A percentile compares a stretch with the other conserved stretches of the same genome.
phyloP scores from a whole-genome alignment of 2,329 filamentous ascomycete species.

The Penicillium sp. region DNA sequence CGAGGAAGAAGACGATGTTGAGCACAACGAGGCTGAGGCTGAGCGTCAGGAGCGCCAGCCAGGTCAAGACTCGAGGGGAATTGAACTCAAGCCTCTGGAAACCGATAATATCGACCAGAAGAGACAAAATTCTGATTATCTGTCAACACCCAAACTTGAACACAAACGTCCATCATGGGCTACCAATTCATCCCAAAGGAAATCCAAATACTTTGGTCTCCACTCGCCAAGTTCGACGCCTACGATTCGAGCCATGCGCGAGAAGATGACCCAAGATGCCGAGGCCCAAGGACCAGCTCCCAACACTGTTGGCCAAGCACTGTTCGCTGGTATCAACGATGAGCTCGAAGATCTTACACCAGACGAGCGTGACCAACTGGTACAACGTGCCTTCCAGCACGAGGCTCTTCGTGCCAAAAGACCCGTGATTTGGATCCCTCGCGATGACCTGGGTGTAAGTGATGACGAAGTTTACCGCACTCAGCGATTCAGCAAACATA shows the following conservation, averaged over 20 bases:
- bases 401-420: constrained; percentile 79
- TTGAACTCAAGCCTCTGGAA: constrained; percentile 48
- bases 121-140: constrained; percentile 10
- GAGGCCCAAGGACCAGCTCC: constrained; percentile 67
- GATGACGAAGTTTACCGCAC: constrained; percentile 88
- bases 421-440: constrained; percentile 91
- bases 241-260: constrained; percentile 35
- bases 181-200: constrained; percentile 42
- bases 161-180: constrained; percentile 46
- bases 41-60: constrained; percentile 43
- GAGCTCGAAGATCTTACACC: constrained; percentile 93
- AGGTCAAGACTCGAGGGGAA: constrained; percentile 49
- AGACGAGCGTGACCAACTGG: constrained; percentile 81
- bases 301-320: constrained; percentile 68
- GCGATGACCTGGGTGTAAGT: constrained; percentile 84
- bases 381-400: constrained; percentile 88
- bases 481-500: constrained; percentile 70
- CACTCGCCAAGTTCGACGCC: constrained; percentile 37
- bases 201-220: constrained; percentile 43
- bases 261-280: constrained; percentile 55
- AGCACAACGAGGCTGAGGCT: constrained; percentile 49
- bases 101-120: constrained; percentile 22
- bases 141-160: constrained; percentile 26
- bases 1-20: constrained; percentile 56
- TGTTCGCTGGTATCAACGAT: constrained; percentile 86